phyloP scores from a whole-genome alignment of 257 asterid genomes.

The Phtheirospermum japonicum region DNA sequence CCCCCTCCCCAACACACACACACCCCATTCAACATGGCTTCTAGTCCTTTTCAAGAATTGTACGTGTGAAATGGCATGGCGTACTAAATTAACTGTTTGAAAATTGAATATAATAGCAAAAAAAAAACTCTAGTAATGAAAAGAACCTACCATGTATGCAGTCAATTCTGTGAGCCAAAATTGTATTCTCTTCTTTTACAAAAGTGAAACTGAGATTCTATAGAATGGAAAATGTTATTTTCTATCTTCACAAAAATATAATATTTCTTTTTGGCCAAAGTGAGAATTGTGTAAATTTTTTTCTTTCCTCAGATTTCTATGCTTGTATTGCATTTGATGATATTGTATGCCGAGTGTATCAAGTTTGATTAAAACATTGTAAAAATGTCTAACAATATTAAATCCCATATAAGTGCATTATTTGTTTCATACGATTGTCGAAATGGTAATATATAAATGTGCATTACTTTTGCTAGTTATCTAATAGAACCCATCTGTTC shows the following conservation, averaged over 20 bases:
- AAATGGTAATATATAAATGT: not conserved
- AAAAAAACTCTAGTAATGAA: conserved; percentile 3
- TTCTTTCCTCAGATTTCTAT: not conserved
- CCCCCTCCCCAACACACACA: no score
- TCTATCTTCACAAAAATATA: not conserved
- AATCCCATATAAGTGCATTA: not conserved
- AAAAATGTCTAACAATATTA: not conserved
- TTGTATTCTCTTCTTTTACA: not conserved
- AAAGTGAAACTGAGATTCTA: not conserved
- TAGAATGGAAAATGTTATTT: conserved; percentile 5
- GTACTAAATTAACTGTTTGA: conserved; percentile 14
- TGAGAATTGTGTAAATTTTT: not conserved
- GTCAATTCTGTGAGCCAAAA: conserved; percentile 1
- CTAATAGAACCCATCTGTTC: not conserved
- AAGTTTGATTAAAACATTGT: not conserved
- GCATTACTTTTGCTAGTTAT: not conserved
- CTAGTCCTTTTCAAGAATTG: conserved; percentile 10
- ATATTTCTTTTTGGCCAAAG: conserved; percentile 16
- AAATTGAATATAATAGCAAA: conserved; percentile 6
- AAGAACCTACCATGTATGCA: not conserved
- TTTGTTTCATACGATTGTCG: not conserved
- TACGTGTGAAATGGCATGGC: not conserved
- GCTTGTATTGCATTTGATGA: conserved; percentile 10
- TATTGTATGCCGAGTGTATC: not conserved
- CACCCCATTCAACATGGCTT: no score